Evolutionary conservation across 2,329 filamentous ascomycete species (phyloP), one percentile per base, ranked within the genome.

Genomic region (Fusarium mundagurra): DNA sequence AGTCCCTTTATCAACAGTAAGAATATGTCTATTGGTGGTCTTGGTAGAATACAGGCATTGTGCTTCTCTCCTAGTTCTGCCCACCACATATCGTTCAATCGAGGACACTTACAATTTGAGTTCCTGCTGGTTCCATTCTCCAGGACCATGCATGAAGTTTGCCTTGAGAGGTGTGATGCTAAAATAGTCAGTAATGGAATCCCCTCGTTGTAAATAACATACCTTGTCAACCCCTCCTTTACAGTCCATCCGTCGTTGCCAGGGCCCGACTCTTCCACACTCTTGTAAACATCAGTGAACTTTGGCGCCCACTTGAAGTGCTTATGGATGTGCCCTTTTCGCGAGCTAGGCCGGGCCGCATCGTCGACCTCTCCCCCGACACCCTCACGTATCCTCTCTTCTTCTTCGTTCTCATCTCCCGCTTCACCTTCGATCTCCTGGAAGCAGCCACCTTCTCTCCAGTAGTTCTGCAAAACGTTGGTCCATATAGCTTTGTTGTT

Each of bases 201-300:
- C 48, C 65, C 61, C 27, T 29, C 14, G 43, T 20, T 8, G 22
- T n/a, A 11, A 38, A 13, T 14, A 36, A 83, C 86, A 78, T 84
- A 94, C 93, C 94, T 96, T 18, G 96, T 97, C 82, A 92, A 91
- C 34, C 94, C 94, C 81, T 97, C 92, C 81, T 93, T 93, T 31
- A 99, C 94, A 41, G 92, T 92, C 94, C 96, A 98, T 11, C 96
- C 96, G 83, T 99, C 96, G 80, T 94, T 97, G 8, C 95, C 95
- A 8, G 94, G 93, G 38, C 87, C 86, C 44, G 92, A 91, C 73
- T 92, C 89, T 76, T 95, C 91, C n/a, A 98, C 95, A 75, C 93
- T 95, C 80, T 93, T 90, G 82, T 94, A 94, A 6, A 98, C 94
- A 82, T 97, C 95, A 39, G 90, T 88, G 83, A 98, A 96, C 72